Percentiles rank a stretch among this genome's conserved stretches.
Conservation (phyloP, 2,329 filamentous ascomycete genomes). For the Laburnicola sp. region DNA sequence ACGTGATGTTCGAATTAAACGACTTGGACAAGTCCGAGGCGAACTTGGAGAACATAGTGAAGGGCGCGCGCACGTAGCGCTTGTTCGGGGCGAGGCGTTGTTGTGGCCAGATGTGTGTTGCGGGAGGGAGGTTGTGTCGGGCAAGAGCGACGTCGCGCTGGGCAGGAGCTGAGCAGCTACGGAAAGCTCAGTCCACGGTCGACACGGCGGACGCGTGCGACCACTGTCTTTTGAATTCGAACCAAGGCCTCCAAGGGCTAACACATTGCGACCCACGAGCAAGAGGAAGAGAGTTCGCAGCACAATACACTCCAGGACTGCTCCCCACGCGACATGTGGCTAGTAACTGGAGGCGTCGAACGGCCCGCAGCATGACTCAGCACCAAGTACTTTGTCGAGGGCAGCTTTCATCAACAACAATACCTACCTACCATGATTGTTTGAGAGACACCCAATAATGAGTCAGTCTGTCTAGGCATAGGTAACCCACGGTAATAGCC, state of each 20-base stretch:
- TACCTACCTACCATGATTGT: too few relatives aligned
- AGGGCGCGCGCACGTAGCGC: slow-evolving; percentile 31
- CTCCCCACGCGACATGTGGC: slow-evolving; percentile 26
- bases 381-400: too few relatives aligned
- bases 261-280: too few relatives aligned
- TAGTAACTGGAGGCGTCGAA: slow-evolving; percentile 12
- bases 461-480: not conserved
- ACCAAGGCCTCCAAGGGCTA: too few relatives aligned
- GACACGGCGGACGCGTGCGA: too few relatives aligned
- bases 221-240: too few relatives aligned
- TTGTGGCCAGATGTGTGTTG: slow-evolving; percentile 32
- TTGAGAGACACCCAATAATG: too few relatives aligned
- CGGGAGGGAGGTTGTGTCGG: slow-evolving; percentile 16
- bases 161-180: slow-evolving; percentile 19
- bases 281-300: not conserved
- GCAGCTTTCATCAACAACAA: not conserved
- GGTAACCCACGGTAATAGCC: slow-evolving; percentile 27
- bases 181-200: slow-evolving; percentile 2
- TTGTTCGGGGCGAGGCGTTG: slow-evolving; percentile 23
- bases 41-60: slow-evolving; percentile 81
- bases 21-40: slow-evolving; percentile 71
- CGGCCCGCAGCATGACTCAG: slow-evolving; percentile 20
- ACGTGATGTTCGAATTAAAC: slow-evolving; percentile 88
- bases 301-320: slow-evolving; percentile 14
- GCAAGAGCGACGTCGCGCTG: slow-evolving; percentile 25